Evolutionary conservation across 2,329 filamentous ascomycete genomes (phyloP).

Genomic region (Dothistroma pini): DNA sequence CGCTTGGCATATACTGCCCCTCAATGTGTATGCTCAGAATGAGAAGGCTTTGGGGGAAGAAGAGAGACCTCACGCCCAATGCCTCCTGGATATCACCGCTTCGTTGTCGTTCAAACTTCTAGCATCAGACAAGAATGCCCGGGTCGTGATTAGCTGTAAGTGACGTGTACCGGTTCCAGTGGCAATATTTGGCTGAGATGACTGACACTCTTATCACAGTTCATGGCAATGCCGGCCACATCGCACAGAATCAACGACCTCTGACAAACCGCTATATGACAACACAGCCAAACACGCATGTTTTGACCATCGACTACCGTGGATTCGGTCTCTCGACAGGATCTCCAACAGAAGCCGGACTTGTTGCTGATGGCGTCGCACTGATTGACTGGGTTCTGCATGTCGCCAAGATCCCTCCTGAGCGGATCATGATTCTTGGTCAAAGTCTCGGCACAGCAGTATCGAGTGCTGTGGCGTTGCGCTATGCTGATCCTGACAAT

Average conservation of each 20-base stretch:
- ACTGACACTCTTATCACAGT: constrained; percentile 10
- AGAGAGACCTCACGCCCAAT: constrained; percentile 46
- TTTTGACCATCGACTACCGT: constrained; percentile 87
- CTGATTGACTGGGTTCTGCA: constrained; percentile 69
- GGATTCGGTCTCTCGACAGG: constrained; percentile 81
- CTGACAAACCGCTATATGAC: constrained; percentile 74
- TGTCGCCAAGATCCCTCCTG: constrained; percentile 60
- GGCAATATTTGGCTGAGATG: constrained; percentile 1
- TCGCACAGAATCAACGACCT: constrained; percentile 74
- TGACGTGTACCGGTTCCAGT: background rate
- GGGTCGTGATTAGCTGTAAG: constrained; percentile 55
- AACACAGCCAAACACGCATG: constrained; percentile 68
- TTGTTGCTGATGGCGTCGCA: constrained; percentile 74
- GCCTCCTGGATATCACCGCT: constrained; percentile 43
- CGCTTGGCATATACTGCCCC: constrained; percentile 84
- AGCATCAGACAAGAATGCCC: constrained; percentile 36
- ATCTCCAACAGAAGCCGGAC: constrained; percentile 71
- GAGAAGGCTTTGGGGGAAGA: constrained; percentile 55
- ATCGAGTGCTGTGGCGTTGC: constrained; percentile 67
- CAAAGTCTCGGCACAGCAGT: constrained; percentile 89
- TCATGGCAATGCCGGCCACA: constrained; percentile 73
- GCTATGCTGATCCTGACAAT: constrained; percentile 49
- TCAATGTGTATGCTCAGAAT: constrained; percentile 70
- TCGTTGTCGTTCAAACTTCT: constrained; percentile 52
- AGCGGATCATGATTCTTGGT: constrained; percentile 74